Conservation (phyloP, 2,329 filamentous ascomycete species). For the Zymoseptoria brevis region DNA sequence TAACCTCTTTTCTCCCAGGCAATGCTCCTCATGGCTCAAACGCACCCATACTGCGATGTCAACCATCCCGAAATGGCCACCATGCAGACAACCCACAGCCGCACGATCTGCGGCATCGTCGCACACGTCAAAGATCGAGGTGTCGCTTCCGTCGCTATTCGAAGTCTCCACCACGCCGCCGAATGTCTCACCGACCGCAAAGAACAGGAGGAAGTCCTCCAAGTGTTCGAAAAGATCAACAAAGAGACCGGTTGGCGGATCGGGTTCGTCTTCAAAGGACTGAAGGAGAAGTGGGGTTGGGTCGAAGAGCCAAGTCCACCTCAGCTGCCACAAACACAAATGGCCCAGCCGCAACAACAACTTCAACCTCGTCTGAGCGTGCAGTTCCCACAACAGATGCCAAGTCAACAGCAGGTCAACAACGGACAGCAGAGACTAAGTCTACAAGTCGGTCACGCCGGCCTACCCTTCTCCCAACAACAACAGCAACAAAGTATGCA, state of each 20-base stretch:
- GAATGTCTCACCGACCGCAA: constrained; percentile 59
- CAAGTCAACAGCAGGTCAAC: not conserved
- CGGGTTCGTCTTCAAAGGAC: constrained; percentile 60
- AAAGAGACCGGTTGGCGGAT: constrained; percentile 73
- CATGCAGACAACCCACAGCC: constrained; percentile 65
- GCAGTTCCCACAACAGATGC: not conserved
- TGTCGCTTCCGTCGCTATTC: constrained; percentile 69
- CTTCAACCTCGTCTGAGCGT: constrained; percentile 12
- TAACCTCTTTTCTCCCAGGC: constrained; percentile 24
- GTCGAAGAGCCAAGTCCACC: constrained; percentile 38
- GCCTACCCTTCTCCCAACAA: not conserved
- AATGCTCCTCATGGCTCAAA: constrained; percentile 70
- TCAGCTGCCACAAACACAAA: constrained; percentile 32
- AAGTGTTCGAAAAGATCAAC: constrained; percentile 67
- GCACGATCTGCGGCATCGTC: constrained; percentile 81
- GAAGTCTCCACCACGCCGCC: constrained; percentile 69
- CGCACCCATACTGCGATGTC: constrained; percentile 58
- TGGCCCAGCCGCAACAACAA: constrained; percentile 15
- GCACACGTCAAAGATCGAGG: constrained; percentile 76
- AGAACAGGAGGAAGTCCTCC: constrained; percentile 74
- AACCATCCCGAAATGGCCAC: constrained; percentile 59
- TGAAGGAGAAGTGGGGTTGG: constrained; percentile 75
- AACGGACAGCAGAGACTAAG: not conserved
- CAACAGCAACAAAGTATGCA: not conserved
- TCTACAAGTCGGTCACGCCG: not conserved